Base-by-base conservation (phyloP, 164 flowering plant genomes). In the Cinnamomum chago region DNA sequence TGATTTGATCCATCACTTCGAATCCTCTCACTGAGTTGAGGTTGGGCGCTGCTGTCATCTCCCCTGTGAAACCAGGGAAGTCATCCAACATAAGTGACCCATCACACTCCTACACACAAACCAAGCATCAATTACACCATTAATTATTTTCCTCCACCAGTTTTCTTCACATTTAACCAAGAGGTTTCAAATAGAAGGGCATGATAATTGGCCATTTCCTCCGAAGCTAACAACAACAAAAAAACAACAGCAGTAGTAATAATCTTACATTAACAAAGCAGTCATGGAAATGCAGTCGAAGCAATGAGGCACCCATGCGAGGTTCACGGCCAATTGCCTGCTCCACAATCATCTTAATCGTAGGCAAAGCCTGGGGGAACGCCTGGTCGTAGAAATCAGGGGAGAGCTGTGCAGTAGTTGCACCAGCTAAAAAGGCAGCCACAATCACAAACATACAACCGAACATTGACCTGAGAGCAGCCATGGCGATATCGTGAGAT, bases 251-350 rank as follows among this genome's bases (percentile, higher is more conserved):
- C 47, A 67, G 9, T 10, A 67, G 28, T 13, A 23, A 15, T 50
- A 62, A 62, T 27, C 89, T 78, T 55, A 91, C 98, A 76, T 92
- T 88, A 24, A 94, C 98, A 50, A 92, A 94, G 83, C 98, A 92
- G 73, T 94, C 98, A 69, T 94, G 98, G 79, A 94, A 94, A 73
- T 94, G 98, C 62, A 94, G 93, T 0, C 97, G 90, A 62, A 91
- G 58, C 80, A 94, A 76, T 58, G 92, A 88, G 51, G 92, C 95
- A 0, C 89, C 96, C 86, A 89, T 91, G 68, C 98, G 80, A 76
- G 69, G 87, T 64, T 94, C 97, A 55, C 27, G 71, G 78, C 58
- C 81, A 50, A 93, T 65, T 0, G 95, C 98, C 24, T 23, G 76
- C 33, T 24, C 69, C 67, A 88, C 86, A 73, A 80, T 82, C 33